These are phyloP conservation scores for Plasmodium billcollinsi DNA, from an alignment of 169 alveolate species.

Conservation along the genomic window DNA sequence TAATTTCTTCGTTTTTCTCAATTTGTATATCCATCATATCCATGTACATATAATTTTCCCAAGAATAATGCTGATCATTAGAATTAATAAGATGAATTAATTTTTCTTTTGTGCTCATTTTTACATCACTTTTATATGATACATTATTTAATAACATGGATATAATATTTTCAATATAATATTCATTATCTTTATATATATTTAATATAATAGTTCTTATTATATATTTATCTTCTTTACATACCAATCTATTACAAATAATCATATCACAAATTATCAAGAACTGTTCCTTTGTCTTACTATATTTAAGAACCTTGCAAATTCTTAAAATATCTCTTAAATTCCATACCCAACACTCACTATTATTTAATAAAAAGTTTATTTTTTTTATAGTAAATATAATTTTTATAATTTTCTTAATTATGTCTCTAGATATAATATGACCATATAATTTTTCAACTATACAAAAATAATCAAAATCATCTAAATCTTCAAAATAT, in stretches of 20 bases:
- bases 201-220: slow-evolving; percentile 28
- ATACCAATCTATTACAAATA: slow-evolving; percentile 39
- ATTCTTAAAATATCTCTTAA: slow-evolving; percentile 83
- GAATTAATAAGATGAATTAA: slow-evolving; percentile 12
- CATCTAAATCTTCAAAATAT: slow-evolving; percentile 90
- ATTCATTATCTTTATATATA: slow-evolving; percentile 7
- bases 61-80: not conserved
- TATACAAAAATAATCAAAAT: slow-evolving; percentile 90
- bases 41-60: too few relatives aligned
- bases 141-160: too few relatives aligned
- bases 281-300: not conserved
- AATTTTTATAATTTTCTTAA: slow-evolving; percentile 65
- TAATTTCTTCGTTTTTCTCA: too few relatives aligned
- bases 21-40: not conserved
- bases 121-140: too few relatives aligned
- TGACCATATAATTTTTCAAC: slow-evolving; percentile 84
- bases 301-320: slow-evolving; percentile 21
- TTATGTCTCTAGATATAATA: slow-evolving; percentile 17
- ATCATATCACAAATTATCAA: slow-evolving; percentile 28
- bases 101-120: slow-evolving; percentile 9
- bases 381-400: slow-evolving; percentile 77
- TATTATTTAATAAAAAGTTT: slow-evolving; percentile 70
- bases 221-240: slow-evolving; percentile 39
- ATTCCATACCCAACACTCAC: slow-evolving; percentile 88
- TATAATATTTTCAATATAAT: slow-evolving; percentile 9